Evolutionary conservation across 495 filamentous ascomycete genomes (phyloP).

Genomic region (Neurospora cerealis): DNA sequence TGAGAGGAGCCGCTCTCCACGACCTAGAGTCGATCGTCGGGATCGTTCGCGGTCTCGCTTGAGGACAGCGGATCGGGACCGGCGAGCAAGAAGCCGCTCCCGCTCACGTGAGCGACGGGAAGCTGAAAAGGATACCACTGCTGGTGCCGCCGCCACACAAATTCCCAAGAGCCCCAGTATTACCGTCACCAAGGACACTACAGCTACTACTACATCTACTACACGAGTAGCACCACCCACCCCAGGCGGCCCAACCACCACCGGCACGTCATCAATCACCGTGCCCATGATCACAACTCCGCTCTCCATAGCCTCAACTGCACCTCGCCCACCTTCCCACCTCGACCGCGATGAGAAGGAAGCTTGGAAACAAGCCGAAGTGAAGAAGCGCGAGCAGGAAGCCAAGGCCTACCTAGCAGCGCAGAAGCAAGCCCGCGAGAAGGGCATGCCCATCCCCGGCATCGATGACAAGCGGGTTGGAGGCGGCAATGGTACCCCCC

Average conservation of each 20-base stretch:
- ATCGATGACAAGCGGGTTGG: slow-evolving; percentile 29
- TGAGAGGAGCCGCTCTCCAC: slow-evolving; percentile 21
- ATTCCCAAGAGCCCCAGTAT: background rate
- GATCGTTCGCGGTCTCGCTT: slow-evolving; percentile 21
- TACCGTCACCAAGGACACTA: background rate
- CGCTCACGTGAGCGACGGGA: slow-evolving; percentile 5
- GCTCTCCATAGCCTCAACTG: slow-evolving; percentile 24
- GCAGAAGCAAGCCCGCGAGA: slow-evolving; percentile 40
- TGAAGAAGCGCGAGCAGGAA: slow-evolving; percentile 46
- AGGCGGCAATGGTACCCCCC: background rate
- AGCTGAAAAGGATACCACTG: background rate
- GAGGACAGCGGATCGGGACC: slow-evolving; percentile 13
- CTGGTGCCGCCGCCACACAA: background rate
- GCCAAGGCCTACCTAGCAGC: slow-evolving; percentile 47
- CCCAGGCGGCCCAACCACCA: background rate
- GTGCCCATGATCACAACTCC: slow-evolving; percentile 9
- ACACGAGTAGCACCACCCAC: background rate
- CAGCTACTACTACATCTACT: background rate
- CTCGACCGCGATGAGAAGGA: slow-evolving; percentile 25
- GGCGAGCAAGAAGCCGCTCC: slow-evolving; percentile 25
- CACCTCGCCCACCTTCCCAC: slow-evolving; percentile 18
- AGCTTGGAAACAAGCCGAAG: slow-evolving; percentile 43
- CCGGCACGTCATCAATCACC: background rate
- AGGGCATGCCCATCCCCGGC: slow-evolving; percentile 39
- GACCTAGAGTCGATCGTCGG: slow-evolving; percentile 15